Conservation (phyloP, 73 alveolate species). For the Paramecium pentaurelia region DNA sequence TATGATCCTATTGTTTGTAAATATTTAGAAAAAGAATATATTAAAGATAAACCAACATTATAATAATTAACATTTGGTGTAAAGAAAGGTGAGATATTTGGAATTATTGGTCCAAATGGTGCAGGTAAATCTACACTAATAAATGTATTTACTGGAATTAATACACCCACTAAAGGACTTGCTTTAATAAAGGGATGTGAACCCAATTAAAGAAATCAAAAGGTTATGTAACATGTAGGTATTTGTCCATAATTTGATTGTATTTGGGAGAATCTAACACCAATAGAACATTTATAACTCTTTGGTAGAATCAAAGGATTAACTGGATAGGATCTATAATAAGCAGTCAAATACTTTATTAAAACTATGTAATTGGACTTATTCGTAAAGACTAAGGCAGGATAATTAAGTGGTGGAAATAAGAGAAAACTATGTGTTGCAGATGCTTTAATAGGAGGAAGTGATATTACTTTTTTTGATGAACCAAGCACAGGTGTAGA, state of each 20-base stretch:
- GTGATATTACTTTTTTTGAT: constrained; percentile 90
- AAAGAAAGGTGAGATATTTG: constrained; percentile 50
- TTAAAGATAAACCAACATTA: background rate
- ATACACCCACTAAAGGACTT: constrained; percentile 60
- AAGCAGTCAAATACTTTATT: constrained; percentile 67
- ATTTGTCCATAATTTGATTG: constrained; percentile 70
- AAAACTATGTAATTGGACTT: constrained; percentile 72
- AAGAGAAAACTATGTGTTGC: constrained; percentile 97
- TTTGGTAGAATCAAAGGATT: constrained; percentile 75
- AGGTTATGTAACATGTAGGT: constrained; percentile 64
- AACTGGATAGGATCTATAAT: constrained; percentile 18
- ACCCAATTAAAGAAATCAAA: background rate
- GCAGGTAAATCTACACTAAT: constrained; percentile 66
- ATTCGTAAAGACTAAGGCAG: constrained; percentile 69
- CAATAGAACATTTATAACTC: constrained; percentile 68
- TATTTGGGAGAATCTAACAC: constrained; percentile 77
- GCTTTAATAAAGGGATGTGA: constrained; percentile 44
- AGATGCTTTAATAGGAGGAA: constrained; percentile 89
- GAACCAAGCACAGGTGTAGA: constrained; percentile 97
- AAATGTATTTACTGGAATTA: constrained; percentile 53
- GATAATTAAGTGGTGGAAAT: constrained; percentile 93
- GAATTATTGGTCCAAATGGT: constrained; percentile 62
- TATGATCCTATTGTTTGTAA: background rate
- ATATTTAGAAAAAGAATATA: background rate
- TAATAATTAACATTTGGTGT: constrained; percentile 5